Percentiles rank a stretch among this genome's conserved stretches.
Conservation (phyloP, 345 rosid genomes). For the Corymbia maculata region DNA sequence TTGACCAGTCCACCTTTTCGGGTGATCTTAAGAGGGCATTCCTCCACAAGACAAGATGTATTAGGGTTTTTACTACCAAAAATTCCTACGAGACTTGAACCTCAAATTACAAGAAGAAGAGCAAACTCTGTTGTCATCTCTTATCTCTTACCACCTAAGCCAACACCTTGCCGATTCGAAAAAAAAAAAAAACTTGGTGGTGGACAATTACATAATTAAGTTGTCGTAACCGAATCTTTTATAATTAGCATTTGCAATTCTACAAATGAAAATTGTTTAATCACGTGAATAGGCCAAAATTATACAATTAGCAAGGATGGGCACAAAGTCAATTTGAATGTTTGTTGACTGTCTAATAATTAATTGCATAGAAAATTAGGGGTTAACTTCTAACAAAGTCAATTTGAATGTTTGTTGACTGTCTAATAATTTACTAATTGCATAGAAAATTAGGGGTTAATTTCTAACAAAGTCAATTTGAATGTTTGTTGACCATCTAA, state of each 20-base stretch:
- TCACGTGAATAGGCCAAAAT: fast-evolving
- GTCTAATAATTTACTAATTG: no score
- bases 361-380: no score
- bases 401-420: not conserved
- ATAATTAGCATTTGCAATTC: not conserved
- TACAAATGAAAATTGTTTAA: not conserved
- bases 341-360: no score
- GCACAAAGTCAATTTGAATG: fast-evolving
- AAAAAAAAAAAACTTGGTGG: not conserved
- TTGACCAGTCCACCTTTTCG: not conserved
- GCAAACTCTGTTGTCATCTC: not conserved
- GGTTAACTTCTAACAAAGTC: not conserved
- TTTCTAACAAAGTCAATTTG: fast-evolving
- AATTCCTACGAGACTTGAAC: not conserved
- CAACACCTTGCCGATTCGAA: not conserved
- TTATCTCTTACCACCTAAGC: not conserved
- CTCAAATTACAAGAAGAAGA: not conserved
- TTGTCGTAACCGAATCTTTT: not conserved
- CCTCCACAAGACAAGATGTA: not conserved
- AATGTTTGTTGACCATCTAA: not conserved
- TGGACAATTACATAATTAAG: not conserved
- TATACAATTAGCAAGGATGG: not conserved
- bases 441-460: no score
- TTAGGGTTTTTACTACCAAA: not conserved
- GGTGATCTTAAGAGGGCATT: not conserved